Conservation (phyloP, 2,329 filamentous ascomycete genomes). For the Penicillium freii region DNA sequence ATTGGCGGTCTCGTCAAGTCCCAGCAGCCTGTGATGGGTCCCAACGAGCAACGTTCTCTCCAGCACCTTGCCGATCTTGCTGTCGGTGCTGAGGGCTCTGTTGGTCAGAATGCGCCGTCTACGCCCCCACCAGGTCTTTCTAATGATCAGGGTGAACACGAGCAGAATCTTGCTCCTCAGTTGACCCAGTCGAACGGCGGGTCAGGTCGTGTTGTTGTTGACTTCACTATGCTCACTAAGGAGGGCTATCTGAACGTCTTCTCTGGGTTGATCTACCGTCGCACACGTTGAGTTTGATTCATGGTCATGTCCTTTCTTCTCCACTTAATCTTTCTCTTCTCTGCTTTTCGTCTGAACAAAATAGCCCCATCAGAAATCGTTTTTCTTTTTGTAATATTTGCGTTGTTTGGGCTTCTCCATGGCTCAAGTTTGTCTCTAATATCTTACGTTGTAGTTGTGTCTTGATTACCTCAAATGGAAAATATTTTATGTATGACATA, state of each 20-base stretch:
- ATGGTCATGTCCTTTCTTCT: background rate
- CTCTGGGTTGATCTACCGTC: slow-evolving; percentile 36
- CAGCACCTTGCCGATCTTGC: slow-evolving; percentile 46
- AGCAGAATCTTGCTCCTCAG: slow-evolving; percentile 28
- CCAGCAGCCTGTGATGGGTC: slow-evolving; percentile 38
- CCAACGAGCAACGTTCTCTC: slow-evolving; percentile 45
- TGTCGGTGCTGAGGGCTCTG: slow-evolving; percentile 43
- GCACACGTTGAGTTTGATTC: slow-evolving; percentile 22
- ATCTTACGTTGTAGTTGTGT: background rate
- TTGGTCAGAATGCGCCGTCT: slow-evolving; percentile 30
- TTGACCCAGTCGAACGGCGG: slow-evolving; percentile 24
- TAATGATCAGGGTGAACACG: slow-evolving; percentile 27
- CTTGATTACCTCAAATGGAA: background rate
- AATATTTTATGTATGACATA: background rate
- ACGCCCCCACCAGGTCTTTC: slow-evolving; percentile 29
- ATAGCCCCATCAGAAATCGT: background rate
- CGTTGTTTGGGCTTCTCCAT: background rate
- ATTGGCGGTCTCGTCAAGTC: slow-evolving; percentile 16
- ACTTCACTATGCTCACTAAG: slow-evolving; percentile 43
- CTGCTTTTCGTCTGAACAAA: background rate
- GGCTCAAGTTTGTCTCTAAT: background rate
- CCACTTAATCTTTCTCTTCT: background rate
- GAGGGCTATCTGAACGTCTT: slow-evolving; percentile 45
- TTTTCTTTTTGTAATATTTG: background rate
- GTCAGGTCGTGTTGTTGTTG: slow-evolving; percentile 34